Evolutionary conservation across 2,329 filamentous ascomycete species (phyloP), one percentile per base, ranked within the genome.

Genomic region (Ceratocystis diversiconidia): DNA sequence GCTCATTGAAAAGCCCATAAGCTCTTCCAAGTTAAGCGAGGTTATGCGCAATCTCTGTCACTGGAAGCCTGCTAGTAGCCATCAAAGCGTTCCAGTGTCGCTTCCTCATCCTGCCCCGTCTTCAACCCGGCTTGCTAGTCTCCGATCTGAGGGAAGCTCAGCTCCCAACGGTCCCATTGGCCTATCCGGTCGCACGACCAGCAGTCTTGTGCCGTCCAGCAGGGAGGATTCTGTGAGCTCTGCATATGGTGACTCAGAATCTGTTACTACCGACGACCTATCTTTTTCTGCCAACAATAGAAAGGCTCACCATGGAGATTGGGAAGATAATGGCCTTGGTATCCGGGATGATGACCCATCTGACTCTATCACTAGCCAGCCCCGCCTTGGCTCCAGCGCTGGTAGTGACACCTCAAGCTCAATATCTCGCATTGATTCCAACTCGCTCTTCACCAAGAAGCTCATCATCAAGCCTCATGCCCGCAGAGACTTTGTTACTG

Each of bases 1-100:
- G 0, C 79, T 99, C 63, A 90, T 99, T 63, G 92, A 99, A 75
- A 99, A 99, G 76, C 94, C 94, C 30, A 95, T 95, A 44, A 97
- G 92, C 48, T 86, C 90, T 55, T 88, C 89, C 2, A 97, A 97
- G 75, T 76, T 99, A 62, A 90, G 86, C 0, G 92, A 99, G 72
- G 90, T 94, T 0, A 80, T 99, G 70, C 87, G 88, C 69, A 86
- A 87, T 66, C 82, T 96, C 32, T 99, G 94, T 72, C 89, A 95
- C 71, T 99, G 94, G 94, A 95, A 92, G 72, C 84, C 91, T 5
- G 87, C 91, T 17, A 28, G n/a, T 55, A 77, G 79, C 1, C 76
- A 74, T 64, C 74, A 76, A 61, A 74, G 73, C 25, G 72, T 76
- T 32, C 75, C 78, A 3, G 72, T 79, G 25, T 74, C 81, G 1